phyloP scores from a whole-genome alignment of 2,329 filamentous ascomycete species.

The Fusarium sp. region DNA sequence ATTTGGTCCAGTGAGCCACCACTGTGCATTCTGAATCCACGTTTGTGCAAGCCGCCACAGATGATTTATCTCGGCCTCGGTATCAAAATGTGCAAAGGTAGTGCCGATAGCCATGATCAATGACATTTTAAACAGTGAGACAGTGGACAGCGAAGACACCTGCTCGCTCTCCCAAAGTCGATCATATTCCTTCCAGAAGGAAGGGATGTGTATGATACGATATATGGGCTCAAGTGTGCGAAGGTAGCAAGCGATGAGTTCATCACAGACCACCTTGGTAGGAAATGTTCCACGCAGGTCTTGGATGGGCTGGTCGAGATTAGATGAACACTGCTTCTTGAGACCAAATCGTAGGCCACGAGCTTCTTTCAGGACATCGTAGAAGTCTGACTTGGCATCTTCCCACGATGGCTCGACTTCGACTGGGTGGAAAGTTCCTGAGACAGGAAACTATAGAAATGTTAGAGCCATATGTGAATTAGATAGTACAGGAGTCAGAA shows the following conservation, averaged over 20 bases:
- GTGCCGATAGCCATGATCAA: slow-evolving; percentile 44
- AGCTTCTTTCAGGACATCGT: slow-evolving; percentile 41
- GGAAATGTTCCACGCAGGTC: slow-evolving; percentile 40
- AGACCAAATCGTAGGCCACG: slow-evolving; percentile 33
- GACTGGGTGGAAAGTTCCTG: slow-evolving; percentile 43
- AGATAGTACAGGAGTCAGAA: too few species aligned
- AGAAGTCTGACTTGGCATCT: slow-evolving; percentile 44
- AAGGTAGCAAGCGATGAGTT: slow-evolving; percentile 43
- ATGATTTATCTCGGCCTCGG: slow-evolving; percentile 31
- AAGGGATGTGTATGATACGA: slow-evolving; percentile 43
- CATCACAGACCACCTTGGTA: slow-evolving; percentile 33
- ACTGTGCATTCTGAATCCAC: slow-evolving; percentile 47
- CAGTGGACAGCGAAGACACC: slow-evolving; percentile 3
- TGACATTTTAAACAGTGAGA: slow-evolving; percentile 42
- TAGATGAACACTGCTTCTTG: slow-evolving; percentile 31
- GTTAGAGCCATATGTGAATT: slow-evolving; percentile 7
- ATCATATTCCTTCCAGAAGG: slow-evolving; percentile 42
- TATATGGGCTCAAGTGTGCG: slow-evolving; percentile 47
- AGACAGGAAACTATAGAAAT: slow-evolving; percentile 39
- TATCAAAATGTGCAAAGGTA: slow-evolving; percentile 33
- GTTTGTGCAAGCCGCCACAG: slow-evolving; percentile 38
- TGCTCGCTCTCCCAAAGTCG: slow-evolving; percentile 35
- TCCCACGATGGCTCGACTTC: slow-evolving; percentile 44
- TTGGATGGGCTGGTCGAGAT: slow-evolving; percentile 37
- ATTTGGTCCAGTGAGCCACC: slow-evolving; percentile 45